Percentiles rank a stretch among this genome's conserved stretches.
These are phyloP conservation scores for Eutrema heterophyllum DNA, from an alignment of 345 rosid species.

Conservation along the genomic window DNA sequence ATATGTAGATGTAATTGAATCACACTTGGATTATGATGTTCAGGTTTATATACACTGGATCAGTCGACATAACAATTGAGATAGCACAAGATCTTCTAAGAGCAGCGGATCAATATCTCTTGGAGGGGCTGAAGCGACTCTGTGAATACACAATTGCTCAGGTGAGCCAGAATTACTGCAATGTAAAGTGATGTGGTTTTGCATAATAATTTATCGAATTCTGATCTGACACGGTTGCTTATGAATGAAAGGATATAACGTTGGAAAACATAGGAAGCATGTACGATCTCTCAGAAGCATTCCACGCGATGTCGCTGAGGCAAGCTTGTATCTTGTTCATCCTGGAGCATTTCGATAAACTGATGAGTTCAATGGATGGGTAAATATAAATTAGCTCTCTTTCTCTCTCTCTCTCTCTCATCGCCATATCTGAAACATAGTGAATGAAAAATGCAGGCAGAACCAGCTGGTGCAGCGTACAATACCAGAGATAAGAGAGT, in stretches of 20 bases:
- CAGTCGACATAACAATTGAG: conserved; percentile 74
- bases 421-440: neutral
- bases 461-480: conserved; percentile 65
- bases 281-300: conserved; percentile 98
- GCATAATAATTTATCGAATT: neutral
- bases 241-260: conserved; percentile 61
- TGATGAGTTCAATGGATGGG: conserved; percentile 75
- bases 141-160: conserved; percentile 96
- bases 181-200: neutral
- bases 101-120: conserved; percentile 98
- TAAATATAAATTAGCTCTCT: conserved; percentile 25
- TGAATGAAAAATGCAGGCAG: conserved; percentile 45
- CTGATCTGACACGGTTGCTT: conserved; percentile 29
- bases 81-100: conserved; percentile 95
- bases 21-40: neutral
- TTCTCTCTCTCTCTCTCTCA: neutral
- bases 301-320: conserved; percentile 85
- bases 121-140: conserved; percentile 94
- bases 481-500: conserved; percentile 71
- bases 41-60: conserved; percentile 97
- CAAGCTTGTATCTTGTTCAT: conserved; percentile 87
- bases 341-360: conserved; percentile 85
- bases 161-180: conserved; percentile 47
- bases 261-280: conserved; percentile 85
- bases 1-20: neutral